Evolutionary conservation across 2,329 filamentous ascomycete species (phyloP).

Genomic region (Fusarium veterinarium): DNA sequence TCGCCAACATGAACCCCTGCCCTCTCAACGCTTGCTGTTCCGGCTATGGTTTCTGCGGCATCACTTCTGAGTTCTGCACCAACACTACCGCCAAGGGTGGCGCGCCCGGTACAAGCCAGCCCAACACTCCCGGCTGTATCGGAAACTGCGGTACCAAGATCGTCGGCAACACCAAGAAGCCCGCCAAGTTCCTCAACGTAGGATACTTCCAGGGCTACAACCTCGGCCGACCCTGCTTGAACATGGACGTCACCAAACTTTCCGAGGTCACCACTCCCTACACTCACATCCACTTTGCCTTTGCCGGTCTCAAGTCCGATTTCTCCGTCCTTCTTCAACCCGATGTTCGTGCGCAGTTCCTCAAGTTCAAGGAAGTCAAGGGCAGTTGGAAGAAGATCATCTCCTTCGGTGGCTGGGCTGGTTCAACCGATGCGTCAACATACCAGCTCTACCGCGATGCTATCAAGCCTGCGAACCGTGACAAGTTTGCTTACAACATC

Average conservation of each 20-base stretch:
- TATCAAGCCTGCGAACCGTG: conserved; percentile 50
- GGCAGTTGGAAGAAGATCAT: conserved; percentile 48
- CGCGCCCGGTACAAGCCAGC: conserved; percentile 43
- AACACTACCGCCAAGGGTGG: conserved; percentile 44
- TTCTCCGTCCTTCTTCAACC: conserved; percentile 36
- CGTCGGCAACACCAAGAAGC: conserved; percentile 43
- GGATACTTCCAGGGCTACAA: conserved; percentile 52
- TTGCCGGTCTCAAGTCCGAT: conserved; percentile 40
- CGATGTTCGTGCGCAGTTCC: conserved; percentile 44
- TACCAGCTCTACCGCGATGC: conserved; percentile 47
- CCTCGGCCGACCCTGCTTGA: conserved; percentile 43
- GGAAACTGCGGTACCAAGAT: conserved; percentile 51
- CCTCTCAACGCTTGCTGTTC: conserved; percentile 57
- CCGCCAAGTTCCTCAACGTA: conserved; percentile 43
- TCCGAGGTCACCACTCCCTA: conserved; percentile 35
- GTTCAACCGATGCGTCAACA: conserved; percentile 42
- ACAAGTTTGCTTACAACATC: conserved; percentile 51
- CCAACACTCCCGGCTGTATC: conserved; percentile 44
- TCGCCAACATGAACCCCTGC: conserved; percentile 59
- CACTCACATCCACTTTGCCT: conserved; percentile 51
- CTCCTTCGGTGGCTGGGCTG: conserved; percentile 53
- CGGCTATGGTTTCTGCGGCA: conserved; percentile 59
- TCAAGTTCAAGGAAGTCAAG: conserved; percentile 45
- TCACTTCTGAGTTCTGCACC: conserved; percentile 57
- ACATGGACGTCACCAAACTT: conserved; percentile 46